These are phyloP conservation scores for Solanum appendiculatum DNA, from an alignment of 257 asterid genomes.

Conservation along the genomic window DNA sequence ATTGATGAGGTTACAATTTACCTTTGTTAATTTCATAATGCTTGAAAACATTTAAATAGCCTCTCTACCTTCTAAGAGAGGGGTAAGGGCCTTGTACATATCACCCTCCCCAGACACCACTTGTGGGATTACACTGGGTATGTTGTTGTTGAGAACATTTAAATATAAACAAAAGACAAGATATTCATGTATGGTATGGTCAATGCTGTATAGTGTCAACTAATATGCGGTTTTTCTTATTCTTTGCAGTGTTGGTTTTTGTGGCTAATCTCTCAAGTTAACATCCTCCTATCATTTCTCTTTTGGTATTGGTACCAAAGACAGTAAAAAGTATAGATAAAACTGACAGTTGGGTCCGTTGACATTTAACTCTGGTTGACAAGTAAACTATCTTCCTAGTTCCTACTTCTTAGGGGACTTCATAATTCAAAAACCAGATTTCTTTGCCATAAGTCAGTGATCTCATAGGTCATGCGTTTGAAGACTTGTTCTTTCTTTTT, in stretches of 20 bases:
- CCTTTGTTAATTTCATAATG: neutral
- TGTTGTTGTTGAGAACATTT: neutral
- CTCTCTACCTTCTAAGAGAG: neutral
- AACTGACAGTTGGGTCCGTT: constrained; percentile 29
- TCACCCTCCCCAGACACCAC: neutral
- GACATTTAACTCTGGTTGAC: constrained; percentile 83
- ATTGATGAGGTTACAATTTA: neutral
- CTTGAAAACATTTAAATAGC: neutral
- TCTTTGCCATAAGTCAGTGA: constrained; percentile 73
- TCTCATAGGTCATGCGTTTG: constrained; percentile 56
- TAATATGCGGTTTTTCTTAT: neutral
- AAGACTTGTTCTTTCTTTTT: constrained; percentile 57
- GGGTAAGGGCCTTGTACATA: neutral
- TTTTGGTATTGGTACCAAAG: constrained; percentile 45
- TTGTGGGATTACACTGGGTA: neutral
- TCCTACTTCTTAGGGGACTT: constrained; percentile 42
- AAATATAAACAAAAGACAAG: neutral
- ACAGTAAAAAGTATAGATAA: constrained; percentile 32
- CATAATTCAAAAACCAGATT: constrained; percentile 54
- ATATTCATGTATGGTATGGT: neutral
- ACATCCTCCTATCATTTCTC: constrained; percentile 49
- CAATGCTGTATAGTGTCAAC: neutral
- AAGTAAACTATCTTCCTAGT: constrained; percentile 41
- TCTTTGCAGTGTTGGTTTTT: constrained; percentile 69
- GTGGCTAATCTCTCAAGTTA: constrained; percentile 68